A percentile compares a stretch with the other conserved stretches of the same genome.
Conservation (phyloP, 345 rosid species). For the Aquilaria sinensis region DNA sequence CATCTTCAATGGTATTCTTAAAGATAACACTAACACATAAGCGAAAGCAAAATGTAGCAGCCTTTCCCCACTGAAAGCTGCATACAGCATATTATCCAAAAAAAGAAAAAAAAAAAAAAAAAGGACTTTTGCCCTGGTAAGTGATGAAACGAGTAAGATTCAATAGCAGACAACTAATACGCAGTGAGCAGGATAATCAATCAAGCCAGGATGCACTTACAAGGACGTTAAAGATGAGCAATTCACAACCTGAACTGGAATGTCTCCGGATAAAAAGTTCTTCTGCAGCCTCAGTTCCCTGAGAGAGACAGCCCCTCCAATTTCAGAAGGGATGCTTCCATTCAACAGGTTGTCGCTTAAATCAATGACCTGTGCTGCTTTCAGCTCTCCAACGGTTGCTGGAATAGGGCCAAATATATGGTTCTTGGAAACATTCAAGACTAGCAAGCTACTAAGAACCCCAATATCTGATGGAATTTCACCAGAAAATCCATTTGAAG, state of each 20-base stretch:
- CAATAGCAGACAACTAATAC: too few species aligned
- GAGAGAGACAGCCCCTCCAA: constrained; percentile 59
- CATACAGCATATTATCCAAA: too few species aligned
- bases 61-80: too few species aligned
- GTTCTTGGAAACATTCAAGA: constrained; percentile 69
- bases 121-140: too few species aligned
- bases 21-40: too few species aligned
- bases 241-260: constrained; percentile 50
- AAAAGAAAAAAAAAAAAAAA: too few species aligned
- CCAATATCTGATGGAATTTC: constrained; percentile 49
- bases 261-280: constrained; percentile 62
- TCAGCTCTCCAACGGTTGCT: constrained; percentile 43
- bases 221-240: constrained; percentile 55
- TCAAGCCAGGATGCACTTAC: constrained; percentile 39
- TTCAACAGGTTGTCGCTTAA: constrained; percentile 59
- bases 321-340: constrained; percentile 64
- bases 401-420: constrained; percentile 59
- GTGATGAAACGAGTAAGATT: too few species aligned
- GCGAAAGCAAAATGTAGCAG: too few species aligned
- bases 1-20: too few species aligned
- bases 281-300: constrained; percentile 52
- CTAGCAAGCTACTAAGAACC: constrained; percentile 43
- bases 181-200: too few species aligned
- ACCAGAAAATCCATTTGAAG: constrained; percentile 67
- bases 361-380: constrained; percentile 44